phyloP scores from a whole-genome alignment of 1,284 basidiomycete genomes.

The Peniophora sp. region DNA sequence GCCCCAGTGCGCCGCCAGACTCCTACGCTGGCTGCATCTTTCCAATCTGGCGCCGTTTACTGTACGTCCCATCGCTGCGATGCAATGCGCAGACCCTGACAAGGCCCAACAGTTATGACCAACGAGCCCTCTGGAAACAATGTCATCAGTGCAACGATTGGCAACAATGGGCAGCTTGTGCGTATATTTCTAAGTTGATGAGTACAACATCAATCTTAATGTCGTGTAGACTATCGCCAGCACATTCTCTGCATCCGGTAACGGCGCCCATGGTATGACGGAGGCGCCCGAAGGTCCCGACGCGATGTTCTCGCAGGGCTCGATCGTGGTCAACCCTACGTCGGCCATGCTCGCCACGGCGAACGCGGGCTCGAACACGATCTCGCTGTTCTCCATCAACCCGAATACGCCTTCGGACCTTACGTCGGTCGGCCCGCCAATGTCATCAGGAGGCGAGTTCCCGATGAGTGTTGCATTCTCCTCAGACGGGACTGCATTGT shows the following conservation, averaged over 20 bases:
- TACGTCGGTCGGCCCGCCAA: slow-evolving; percentile 30
- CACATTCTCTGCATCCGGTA: slow-evolving; percentile 29
- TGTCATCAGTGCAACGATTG: slow-evolving; percentile 7
- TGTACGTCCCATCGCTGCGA: slow-evolving; percentile 3
- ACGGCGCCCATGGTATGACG: slow-evolving; percentile 31
- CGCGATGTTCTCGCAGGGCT: slow-evolving; percentile 37
- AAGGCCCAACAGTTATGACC: slow-evolving; percentile 4
- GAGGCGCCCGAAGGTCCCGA: slow-evolving; percentile 27
- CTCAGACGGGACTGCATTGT: slow-evolving; percentile 28
- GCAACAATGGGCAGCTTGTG: slow-evolving; percentile 7
- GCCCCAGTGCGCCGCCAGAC: slow-evolving; percentile 1
- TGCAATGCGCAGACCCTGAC: not conserved
- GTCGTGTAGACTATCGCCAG: slow-evolving; percentile 24
- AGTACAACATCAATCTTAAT: not conserved
- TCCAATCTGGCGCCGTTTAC: slow-evolving; percentile 7
- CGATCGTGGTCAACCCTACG: slow-evolving; percentile 32
- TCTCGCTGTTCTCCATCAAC: slow-evolving; percentile 37
- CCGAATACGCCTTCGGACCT: slow-evolving; percentile 30
- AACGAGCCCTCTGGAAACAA: slow-evolving; percentile 8
- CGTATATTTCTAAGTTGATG: not conserved
- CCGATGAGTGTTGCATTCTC: slow-evolving; percentile 39
- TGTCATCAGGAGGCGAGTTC: slow-evolving; percentile 38
- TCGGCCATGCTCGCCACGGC: slow-evolving; percentile 34
- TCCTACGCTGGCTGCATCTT: not conserved
- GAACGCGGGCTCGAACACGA: slow-evolving; percentile 42